Evolutionary conservation across 2,329 filamentous ascomycete species (phyloP), one percentile per base, ranked within the genome.

Genomic region (Trichoderma cornu-damae): DNA sequence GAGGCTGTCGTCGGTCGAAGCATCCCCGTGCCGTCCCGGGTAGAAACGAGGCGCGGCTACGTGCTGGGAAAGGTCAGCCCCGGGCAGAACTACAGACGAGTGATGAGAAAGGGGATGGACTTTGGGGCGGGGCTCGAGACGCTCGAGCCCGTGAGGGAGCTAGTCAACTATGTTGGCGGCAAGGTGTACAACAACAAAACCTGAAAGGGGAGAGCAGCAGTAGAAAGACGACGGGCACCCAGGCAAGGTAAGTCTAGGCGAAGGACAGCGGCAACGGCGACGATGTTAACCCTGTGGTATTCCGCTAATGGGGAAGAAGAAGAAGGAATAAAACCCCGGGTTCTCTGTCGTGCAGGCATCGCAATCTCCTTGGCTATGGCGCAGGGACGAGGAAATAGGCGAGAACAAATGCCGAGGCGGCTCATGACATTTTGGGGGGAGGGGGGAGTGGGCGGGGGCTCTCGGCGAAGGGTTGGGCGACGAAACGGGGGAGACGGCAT

Each of bases 31-130:
- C 80, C 80, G 2, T 64, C 65, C 53, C 69, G 76, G 6, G 80
- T 82, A 2, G 80, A 83, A 69, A 81, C 79, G 20, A 70, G 76
- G 28, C 67, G 70, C 57, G 70, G 74, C 46, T 79, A 78, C 62
- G 74, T 84, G 1, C 72, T 83, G 4, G 81, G 81, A 3, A 83
- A 83, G 62, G 72, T 83, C 9, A 74, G 69, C 20, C 79, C 80
- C 0, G 80, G 81, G 2, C 69, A 71, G 64, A 84, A 84, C 62
- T 83, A 81, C 63, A 72, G 81, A 24, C 67, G 70, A 52, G 76
- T 82, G 5, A 75, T 83, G 74, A 72, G 67, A 44, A 78, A 77
- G 62, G 79, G 77, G 3, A 75, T 80, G 67, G 62, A 68, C 3
- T 83, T 83, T 68, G 80, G 79, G 5, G 73, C 63, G 16, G 73